Evolutionary conservation across 1,139 yeast species (phyloP), one percentile per base, ranked within the genome.

Genomic region (Blastobotrys petasosporus): DNA sequence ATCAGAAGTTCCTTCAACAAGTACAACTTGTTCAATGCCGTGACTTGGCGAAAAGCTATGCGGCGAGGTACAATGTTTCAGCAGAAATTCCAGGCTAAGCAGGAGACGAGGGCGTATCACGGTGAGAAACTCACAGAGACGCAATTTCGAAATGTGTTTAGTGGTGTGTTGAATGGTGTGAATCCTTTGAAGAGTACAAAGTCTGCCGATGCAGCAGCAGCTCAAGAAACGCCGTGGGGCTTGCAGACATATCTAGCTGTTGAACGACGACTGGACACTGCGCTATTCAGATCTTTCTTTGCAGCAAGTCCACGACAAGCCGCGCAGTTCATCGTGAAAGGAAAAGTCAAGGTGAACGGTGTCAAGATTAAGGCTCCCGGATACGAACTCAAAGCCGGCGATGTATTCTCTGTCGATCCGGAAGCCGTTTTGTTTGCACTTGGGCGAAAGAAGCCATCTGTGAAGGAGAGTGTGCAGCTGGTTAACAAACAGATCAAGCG

Each of bases 231-330:
- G 1, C 98, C 98, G 9, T 78, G 85, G 69, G 80, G 87, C 41
- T 67, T 88, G 60, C 98, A 92, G 68, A 84, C 97, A 1, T 92
- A 74, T 66, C 95, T 95, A 4, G 81, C 82, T 3, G 70, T 94
- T 51, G 98, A 92, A 64, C 84, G 83, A 63, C 75, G 98, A 62
- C 74, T 92, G 36, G 98, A 92, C 63, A 78, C 83, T 62, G 97
- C 97, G 1, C 60, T 92, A 10, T 92, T 86, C 69, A 79, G 98
- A 66, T 75, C 97, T 32, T 75, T 92, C 84, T 90, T 92, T 70
- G 96, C 98, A 3, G 79, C 95, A 5, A 85, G 95, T 6, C 79
- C 87, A 6, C 81, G 97, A 73, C 97, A 92, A 67, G 96, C 98
- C 1, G 79, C 96, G 56, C 90, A 85, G 63, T 88, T 85, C 60